A percentile compares a stretch with the other conserved stretches of the same genome.
phyloP scores from a whole-genome alignment of 2,329 filamentous ascomycete genomes.

The Bipolaris zeicola region DNA sequence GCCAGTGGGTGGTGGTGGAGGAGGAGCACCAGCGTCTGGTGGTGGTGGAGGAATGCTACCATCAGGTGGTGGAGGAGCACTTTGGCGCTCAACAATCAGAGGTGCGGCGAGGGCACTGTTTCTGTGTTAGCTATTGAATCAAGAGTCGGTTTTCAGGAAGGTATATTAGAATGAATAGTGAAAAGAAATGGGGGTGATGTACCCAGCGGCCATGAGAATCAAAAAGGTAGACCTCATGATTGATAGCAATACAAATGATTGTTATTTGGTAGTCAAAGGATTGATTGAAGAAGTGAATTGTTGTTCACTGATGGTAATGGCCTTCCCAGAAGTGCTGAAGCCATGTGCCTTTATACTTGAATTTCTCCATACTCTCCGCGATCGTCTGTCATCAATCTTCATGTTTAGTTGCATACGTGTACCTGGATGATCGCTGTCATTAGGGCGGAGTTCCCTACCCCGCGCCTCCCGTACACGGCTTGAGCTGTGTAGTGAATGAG shows the following conservation, averaged over 20 bases:
- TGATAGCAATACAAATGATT: not conserved
- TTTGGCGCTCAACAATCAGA: not conserved
- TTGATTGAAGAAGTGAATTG: not conserved
- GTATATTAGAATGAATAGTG: not conserved
- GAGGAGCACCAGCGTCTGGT: not conserved
- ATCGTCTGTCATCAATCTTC: not conserved
- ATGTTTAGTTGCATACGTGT: not conserved
- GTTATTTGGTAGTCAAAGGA: not conserved
- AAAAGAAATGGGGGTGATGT: not conserved
- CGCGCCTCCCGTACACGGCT: not conserved
- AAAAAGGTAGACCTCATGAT: not conserved
- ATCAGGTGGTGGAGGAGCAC: not conserved
- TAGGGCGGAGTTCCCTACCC: not conserved
- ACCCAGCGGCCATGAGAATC: conserved; percentile 2
- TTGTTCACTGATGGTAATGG: not conserved
- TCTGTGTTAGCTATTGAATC: not conserved
- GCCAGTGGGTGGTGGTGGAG: not conserved
- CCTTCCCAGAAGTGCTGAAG: not conserved
- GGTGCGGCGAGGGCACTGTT: not conserved
- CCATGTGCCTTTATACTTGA: not conserved
- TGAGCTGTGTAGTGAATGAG: not conserved
- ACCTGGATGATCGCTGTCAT: not conserved
- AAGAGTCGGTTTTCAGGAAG: not conserved
- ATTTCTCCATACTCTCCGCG: not conserved
- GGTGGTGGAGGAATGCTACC: not conserved